These are phyloP conservation scores for Auricularia heimuer DNA, from an alignment of 768 basidiomycete species.

Conservation along the genomic window DNA sequence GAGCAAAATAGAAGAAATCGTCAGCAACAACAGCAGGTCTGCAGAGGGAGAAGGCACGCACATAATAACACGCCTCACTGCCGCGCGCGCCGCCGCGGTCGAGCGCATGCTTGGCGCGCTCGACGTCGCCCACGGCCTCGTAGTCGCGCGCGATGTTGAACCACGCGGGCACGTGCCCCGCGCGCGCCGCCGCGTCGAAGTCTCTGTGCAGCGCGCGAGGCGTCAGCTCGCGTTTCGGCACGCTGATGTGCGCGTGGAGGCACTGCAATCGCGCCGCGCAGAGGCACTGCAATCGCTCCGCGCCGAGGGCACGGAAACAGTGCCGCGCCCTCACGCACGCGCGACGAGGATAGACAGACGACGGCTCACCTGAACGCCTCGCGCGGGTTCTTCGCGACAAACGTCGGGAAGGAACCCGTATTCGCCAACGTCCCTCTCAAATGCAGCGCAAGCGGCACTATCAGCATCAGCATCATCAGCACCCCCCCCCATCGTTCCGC, in stretches of 20 bases:
- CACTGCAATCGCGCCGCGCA: no score
- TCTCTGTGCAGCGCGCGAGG: slow-evolving; percentile 28
- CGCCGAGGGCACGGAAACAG: no score
- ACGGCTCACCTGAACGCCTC: no score
- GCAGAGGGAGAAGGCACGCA: slow-evolving; percentile 25
- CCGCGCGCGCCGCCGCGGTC: slow-evolving; percentile 65
- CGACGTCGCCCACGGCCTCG: slow-evolving; percentile 70
- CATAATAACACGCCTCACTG: slow-evolving; percentile 76
- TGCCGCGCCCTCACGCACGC: no score
- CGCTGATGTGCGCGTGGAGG: not conserved
- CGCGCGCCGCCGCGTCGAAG: slow-evolving; percentile 74
- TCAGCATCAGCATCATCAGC: no score
- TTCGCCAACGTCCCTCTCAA: no score
- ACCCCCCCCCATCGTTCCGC: no score
- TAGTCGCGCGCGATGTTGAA: slow-evolving; percentile 87
- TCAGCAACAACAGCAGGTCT: not conserved
- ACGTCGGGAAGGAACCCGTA: no score
- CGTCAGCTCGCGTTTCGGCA: not conserved
- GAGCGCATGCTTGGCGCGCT: slow-evolving; percentile 75
- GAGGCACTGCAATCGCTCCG: no score
- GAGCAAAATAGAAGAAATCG: slow-evolving; percentile 2
- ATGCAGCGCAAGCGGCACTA: no score
- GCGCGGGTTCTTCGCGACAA: no score
- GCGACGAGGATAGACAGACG: no score
- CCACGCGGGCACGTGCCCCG: slow-evolving; percentile 76